Evolutionary conservation across 352 stramenopile genomes (phyloP), one percentile per base, ranked within the genome.

Genomic region (Globisporangium camurandrum): DNA sequence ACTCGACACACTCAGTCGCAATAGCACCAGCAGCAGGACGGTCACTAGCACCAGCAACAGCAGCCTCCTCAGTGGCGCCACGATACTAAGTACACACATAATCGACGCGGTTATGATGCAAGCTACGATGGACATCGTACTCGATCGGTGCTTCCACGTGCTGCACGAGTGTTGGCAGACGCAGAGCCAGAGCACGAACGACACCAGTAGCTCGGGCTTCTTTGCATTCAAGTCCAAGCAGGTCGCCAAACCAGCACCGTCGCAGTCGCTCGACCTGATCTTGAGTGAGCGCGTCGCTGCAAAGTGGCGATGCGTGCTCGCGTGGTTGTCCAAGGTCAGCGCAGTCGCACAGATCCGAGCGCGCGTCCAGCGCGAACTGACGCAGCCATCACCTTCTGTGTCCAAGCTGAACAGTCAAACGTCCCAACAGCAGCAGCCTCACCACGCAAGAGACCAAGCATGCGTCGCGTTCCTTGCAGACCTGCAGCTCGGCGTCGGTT

Each of bases 211-310:
- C 62, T 20, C 36, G 4, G 73, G 62, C 0, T 81, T 88, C 49
- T 85, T 88, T 39, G 57, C 64, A 1, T 88, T 82, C 60, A 75
- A 75, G 56, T 30, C 16, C 63, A 17, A 42, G 22, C 16, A 38
- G 53, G 26, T 16, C 19, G 2, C 30, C 36, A n/a, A 50, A 45
- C 4, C 26, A 19, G 3, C 19, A 2, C 44, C 22, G 23, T 14
- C 49, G 1, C 43, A 44, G 1, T 50, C 56, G 2, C 16, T 44
- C 1, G 59, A 69, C 3, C 45, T 38, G 2, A 34, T 46, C 2
- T 31, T 77, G 7, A 45, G 59, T n/a, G 50, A 70, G 0, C 53
- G 51, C 9, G 46, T 62, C 6, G 54, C 49, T 1, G 22, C 6
- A 0, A 45, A 57, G 4, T 80, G 69, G 69, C 53, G 53, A 7